These are phyloP conservation scores for Neurospora cerealis DNA, from an alignment of 495 filamentous ascomycete genomes.

Conservation along the genomic window DNA sequence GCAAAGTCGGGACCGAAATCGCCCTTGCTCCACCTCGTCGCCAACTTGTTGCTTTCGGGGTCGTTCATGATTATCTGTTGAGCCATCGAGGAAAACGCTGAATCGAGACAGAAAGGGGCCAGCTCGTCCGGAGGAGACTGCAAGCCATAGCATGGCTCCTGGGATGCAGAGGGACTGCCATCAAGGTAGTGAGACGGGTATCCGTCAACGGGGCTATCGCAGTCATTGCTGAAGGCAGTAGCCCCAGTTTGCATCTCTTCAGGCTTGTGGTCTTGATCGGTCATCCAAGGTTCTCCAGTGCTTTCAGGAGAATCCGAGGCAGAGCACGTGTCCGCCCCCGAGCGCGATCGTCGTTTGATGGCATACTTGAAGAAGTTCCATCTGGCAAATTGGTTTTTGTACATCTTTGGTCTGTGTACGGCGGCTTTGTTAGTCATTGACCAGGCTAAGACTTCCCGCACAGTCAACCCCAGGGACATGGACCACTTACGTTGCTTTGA, in stretches of 20 bases:
- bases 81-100: constrained; percentile 19
- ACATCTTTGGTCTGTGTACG: constrained; percentile 22
- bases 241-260: not conserved
- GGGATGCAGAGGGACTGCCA: not conserved
- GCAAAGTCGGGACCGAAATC: constrained; percentile 12
- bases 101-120: constrained; percentile 9
- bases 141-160: not conserved
- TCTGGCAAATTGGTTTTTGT: constrained; percentile 23
- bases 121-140: not conserved
- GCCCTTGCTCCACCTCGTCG: constrained; percentile 10
- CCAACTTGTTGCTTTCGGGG: constrained; percentile 11
- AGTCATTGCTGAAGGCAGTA: not conserved
- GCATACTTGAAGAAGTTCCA: constrained; percentile 26
- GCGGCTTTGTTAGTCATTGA: not conserved
- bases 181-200: not conserved
- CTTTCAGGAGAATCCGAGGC: not conserved
- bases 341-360: constrained; percentile 14
- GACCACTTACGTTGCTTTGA: constrained; percentile 19
- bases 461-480: not conserved
- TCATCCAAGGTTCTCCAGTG: not conserved
- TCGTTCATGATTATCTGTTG: constrained; percentile 18
- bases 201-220: not conserved
- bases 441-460: not conserved
- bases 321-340: constrained; percentile 3
- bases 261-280: not conserved